A percentile compares a stretch with the other conserved stretches of the same genome.
Conservation (phyloP, 805 yeast genomes). For the Kuraishia piskuri region DNA sequence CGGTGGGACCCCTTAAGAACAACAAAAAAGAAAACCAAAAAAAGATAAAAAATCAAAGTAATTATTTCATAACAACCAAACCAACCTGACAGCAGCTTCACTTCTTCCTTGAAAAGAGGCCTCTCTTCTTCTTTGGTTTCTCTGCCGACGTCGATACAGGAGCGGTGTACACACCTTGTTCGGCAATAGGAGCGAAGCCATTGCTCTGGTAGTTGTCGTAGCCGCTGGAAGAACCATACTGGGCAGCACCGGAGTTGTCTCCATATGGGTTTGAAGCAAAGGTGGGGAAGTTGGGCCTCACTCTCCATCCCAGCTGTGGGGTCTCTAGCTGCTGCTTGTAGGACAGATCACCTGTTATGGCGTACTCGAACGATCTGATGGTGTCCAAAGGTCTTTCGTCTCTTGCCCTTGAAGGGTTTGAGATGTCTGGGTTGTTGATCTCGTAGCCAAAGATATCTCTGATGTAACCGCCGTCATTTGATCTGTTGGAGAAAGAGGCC, state of each 20-base stretch:
- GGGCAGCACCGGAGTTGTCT: conserved; percentile 19
- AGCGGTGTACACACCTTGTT: conserved; percentile 37
- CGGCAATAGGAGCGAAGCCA: conserved; percentile 12
- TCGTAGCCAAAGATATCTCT: conserved; percentile 84
- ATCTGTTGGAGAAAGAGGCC: conserved; percentile 19
- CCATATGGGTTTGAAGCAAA: conserved; percentile 31
- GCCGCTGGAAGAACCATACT: conserved; percentile 8
- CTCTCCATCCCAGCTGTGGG: conserved; percentile 73
- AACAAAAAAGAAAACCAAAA: too few species aligned
- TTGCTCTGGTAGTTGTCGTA: conserved; percentile 29
- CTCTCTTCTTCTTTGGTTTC: conserved; percentile 67
- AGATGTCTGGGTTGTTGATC: conserved; percentile 72
- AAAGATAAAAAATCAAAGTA: background rate
- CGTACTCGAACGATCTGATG: conserved; percentile 85
- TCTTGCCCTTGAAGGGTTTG: conserved; percentile 88
- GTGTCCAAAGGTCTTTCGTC: conserved; percentile 98
- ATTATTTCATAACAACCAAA: background rate
- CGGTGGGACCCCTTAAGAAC: too few species aligned
- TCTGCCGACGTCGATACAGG: conserved; percentile 30
- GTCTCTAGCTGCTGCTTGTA: conserved; percentile 80
- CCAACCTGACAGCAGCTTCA: background rate
- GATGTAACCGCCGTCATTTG: conserved; percentile 44
- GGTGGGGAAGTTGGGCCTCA: conserved; percentile 68
- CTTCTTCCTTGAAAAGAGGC: conserved; percentile 65
- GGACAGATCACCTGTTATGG: conserved; percentile 81